A percentile compares a stretch with the other conserved stretches of the same genome.
These are phyloP conservation scores for Chalara sp. DNA, from an alignment of 2,329 filamentous ascomycete species.

Conservation along the genomic window DNA sequence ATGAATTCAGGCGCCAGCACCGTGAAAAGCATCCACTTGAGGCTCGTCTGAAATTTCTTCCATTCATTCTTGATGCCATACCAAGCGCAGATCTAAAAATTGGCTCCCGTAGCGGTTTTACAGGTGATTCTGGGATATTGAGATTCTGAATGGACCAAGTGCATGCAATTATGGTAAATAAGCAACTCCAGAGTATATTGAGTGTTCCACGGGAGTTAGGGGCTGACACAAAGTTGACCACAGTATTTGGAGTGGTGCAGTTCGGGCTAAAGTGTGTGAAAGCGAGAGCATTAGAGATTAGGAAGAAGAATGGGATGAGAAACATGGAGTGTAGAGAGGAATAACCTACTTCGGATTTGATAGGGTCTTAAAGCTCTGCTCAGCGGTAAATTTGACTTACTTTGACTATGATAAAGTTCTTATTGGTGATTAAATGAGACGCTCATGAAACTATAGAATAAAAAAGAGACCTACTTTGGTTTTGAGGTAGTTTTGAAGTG, in stretches of 20 bases:
- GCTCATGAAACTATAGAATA: no score
- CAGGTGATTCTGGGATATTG: slow-evolving; percentile 11
- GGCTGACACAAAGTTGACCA: slow-evolving; percentile 1
- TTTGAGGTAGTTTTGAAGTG: no score
- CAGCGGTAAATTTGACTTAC: no score
- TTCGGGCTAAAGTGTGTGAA: not conserved
- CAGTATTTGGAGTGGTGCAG: not conserved
- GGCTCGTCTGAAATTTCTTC: not conserved
- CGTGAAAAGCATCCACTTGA: slow-evolving; percentile 11
- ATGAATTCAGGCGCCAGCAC: slow-evolving; percentile 8
- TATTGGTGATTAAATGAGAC: no score
- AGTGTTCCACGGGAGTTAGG: slow-evolving; percentile 14
- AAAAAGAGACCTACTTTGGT: no score
- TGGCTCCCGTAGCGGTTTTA: not conserved
- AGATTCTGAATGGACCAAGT: slow-evolving; percentile 18
- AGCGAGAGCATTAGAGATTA: no score
- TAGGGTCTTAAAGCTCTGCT: no score
- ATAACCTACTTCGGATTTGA: no score
- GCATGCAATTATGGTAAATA: slow-evolving; percentile 14
- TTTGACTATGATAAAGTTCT: no score
- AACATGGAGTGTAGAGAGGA: no score
- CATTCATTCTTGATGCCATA: slow-evolving; percentile 1
- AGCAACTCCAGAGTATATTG: slow-evolving; percentile 16
- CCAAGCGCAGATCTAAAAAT: not conserved
- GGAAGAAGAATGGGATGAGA: no score